Evolutionary conservation across 306 rosid species (phyloP).

Genomic region (Cucumis sativus): Cucumber_9930_V3 NC_026658.2:6608501-6609000

Average conservation of each 20-base stretch:
- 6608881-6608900: not conserved
- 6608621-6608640: too few species aligned
- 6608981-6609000: too few species aligned
- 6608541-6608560: too few species aligned
- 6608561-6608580: not conserved
- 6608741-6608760: slow-evolving; percentile 3
- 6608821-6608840: not conserved
- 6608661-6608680: not conserved
- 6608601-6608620: not conserved
- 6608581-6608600: not conserved
- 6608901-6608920: not conserved
- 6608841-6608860: not conserved
- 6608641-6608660: not conserved
- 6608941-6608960: not conserved
- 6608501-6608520: too few species aligned
- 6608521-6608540: too few species aligned
- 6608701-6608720: not conserved
- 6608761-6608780: not conserved
- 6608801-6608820: not conserved
- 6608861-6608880: not conserved
- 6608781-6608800: not conserved
- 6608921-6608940: not conserved
- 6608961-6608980: too few species aligned
- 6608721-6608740: not conserved
- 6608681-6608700: not conserved